phyloP scores from a whole-genome alignment of 2,329 filamentous ascomycete genomes.

The Cyclaneusma minus region DNA sequence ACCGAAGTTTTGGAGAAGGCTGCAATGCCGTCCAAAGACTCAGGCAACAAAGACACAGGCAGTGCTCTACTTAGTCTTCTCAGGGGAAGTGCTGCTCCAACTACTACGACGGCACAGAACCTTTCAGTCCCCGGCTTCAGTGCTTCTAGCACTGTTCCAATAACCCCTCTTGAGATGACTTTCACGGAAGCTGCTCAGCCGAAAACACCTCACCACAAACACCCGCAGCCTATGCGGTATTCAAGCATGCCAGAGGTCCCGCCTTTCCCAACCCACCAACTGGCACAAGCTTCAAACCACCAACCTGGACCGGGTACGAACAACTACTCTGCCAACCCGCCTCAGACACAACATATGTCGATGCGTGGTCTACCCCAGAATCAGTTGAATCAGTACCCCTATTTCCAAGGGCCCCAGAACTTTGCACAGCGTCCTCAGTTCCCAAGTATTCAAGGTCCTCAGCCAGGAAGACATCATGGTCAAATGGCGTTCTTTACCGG shows the following conservation, averaged over 20 bases:
- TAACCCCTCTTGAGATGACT: slow-evolving; percentile 39
- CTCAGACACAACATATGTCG: slow-evolving; percentile 3
- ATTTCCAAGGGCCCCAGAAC: slow-evolving; percentile 8
- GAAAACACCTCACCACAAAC: slow-evolving; percentile 40
- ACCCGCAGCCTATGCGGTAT: slow-evolving; percentile 31
- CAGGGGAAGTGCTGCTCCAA: no score
- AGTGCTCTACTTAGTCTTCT: no score
- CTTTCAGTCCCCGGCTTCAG: slow-evolving; percentile 6
- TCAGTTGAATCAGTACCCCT: slow-evolving; percentile 1
- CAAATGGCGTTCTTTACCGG: slow-evolving; percentile 34
- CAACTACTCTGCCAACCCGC: neutral
- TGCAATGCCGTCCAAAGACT: no score
- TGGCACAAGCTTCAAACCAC: slow-evolving; percentile 4
- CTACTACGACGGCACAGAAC: slow-evolving; percentile 1
- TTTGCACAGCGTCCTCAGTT: slow-evolving; percentile 14
- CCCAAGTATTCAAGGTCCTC: slow-evolving; percentile 19
- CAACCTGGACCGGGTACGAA: neutral
- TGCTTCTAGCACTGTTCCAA: slow-evolving; percentile 20
- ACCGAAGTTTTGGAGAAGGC: slow-evolving; percentile 5
- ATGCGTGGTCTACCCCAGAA: neutral
- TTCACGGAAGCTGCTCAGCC: slow-evolving; percentile 33
- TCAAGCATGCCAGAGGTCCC: slow-evolving; percentile 31
- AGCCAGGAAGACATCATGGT: slow-evolving; percentile 32
- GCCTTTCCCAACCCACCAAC: slow-evolving; percentile 24
- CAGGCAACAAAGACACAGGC: no score